phyloP scores from a whole-genome alignment of 257 asterid genomes.

The Salvia splendens region DNA sequence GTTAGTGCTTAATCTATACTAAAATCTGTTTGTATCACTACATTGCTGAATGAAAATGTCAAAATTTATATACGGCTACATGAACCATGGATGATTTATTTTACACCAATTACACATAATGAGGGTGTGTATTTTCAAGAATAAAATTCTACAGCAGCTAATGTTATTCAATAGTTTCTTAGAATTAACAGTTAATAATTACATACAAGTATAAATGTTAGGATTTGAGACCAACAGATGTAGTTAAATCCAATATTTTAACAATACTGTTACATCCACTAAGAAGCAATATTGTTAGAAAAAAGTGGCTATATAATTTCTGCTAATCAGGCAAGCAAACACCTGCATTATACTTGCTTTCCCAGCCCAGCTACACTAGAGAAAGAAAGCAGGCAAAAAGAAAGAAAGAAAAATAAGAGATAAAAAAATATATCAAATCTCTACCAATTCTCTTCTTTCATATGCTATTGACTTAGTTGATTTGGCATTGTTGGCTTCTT shows the following conservation, averaged over 20 bases:
- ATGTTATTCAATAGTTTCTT: too few relatives aligned
- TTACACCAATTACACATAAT: neutral
- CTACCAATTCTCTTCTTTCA: too few relatives aligned
- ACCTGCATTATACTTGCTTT: constrained; percentile 8
- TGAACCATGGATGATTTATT: neutral
- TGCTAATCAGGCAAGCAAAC: constrained; percentile 17
- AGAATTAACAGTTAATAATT: too few relatives aligned
- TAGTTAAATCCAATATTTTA: too few relatives aligned
- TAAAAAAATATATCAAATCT: neutral
- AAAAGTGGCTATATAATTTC: neutral
- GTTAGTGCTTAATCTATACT: constrained; percentile 4
- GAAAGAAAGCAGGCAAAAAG: neutral
- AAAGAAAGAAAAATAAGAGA: neutral
- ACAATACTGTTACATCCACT: too few relatives aligned
- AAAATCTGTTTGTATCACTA: constrained; percentile 20
- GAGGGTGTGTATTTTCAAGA: too few relatives aligned
- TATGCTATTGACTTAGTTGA: constrained; percentile 41
- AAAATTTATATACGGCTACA: neutral
- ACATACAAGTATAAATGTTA: too few relatives aligned
- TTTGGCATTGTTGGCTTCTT: constrained; percentile 65
- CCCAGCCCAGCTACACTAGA: constrained; percentile 17
- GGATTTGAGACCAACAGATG: too few relatives aligned
- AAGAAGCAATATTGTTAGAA: too few relatives aligned
- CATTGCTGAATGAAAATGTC: constrained; percentile 22
- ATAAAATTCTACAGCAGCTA: too few relatives aligned